phyloP scores from a whole-genome alignment of 805 yeast species.

The Blastobotrys terrestris region DNA sequence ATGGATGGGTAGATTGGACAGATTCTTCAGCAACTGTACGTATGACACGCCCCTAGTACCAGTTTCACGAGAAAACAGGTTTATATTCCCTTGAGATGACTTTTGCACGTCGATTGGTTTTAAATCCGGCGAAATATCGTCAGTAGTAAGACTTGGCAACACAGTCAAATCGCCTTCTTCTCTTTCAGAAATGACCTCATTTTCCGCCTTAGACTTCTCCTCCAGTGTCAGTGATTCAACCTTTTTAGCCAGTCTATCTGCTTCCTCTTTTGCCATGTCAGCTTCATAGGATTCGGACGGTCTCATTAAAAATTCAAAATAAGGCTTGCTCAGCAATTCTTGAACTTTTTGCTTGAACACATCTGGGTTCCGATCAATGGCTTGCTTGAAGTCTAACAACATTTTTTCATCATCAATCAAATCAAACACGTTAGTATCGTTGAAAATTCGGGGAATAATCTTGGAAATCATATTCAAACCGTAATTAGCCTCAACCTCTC shows the following conservation, averaged over 20 bases:
- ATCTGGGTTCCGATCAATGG: conserved; percentile 47
- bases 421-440: conserved; percentile 69
- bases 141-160: conserved; percentile 68
- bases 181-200: conserved; percentile 48
- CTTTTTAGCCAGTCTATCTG: conserved; percentile 40
- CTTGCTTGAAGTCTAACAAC: conserved; percentile 53
- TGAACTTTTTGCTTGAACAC: conserved; percentile 58
- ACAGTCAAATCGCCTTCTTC: conserved; percentile 71
- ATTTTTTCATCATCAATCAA: conserved; percentile 58
- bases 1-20: conserved; percentile 53
- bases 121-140: conserved; percentile 53
- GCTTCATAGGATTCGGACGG: conserved; percentile 58
- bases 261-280: conserved; percentile 50
- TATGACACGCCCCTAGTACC: conserved; percentile 61
- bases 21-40: conserved; percentile 56
- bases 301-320: conserved; percentile 67
- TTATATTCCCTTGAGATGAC: not conserved
- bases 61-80: conserved; percentile 29
- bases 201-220: conserved; percentile 52
- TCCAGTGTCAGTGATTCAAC: too few relatives aligned
- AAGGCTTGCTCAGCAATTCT: conserved; percentile 47
- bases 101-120: conserved; percentile 21
- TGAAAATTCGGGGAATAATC: conserved; percentile 80
- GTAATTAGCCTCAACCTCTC: conserved; percentile 84
- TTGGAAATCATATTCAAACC: conserved; percentile 74